phyloP scores from a whole-genome alignment of 2,329 filamentous ascomycete species.

The Venturia aucupariae region DNA sequence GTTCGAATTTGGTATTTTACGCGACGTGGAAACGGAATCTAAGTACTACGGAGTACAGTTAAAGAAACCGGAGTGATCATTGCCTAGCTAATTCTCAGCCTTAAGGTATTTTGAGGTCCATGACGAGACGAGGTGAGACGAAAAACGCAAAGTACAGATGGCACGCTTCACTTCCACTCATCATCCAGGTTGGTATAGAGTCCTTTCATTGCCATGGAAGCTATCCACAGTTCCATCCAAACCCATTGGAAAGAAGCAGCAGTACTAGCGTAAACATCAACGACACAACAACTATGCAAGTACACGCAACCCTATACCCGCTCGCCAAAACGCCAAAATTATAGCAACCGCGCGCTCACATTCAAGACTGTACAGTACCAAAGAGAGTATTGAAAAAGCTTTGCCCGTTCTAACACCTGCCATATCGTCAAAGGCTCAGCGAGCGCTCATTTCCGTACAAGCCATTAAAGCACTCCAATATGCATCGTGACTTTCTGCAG shows the following conservation, averaged over 20 bases:
- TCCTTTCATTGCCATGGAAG: background rate
- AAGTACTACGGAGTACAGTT: too few species aligned
- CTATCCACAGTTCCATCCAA: conserved; percentile 2
- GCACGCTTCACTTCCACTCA: background rate
- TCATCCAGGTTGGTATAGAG: background rate
- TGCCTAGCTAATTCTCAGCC: too few species aligned
- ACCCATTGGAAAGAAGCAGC: conserved; percentile 1
- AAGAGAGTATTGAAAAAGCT: conserved; percentile 7
- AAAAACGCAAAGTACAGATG: background rate
- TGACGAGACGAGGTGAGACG: background rate
- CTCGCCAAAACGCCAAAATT: conserved; percentile 3
- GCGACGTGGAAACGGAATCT: background rate
- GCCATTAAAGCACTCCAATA: conserved; percentile 7
- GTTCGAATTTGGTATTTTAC: background rate
- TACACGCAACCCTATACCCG: background rate
- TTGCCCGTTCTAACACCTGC: conserved; percentile 4
- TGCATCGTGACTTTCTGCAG: conserved; percentile 8
- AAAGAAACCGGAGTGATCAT: too few species aligned
- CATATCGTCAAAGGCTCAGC: conserved; percentile 7
- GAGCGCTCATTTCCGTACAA: background rate
- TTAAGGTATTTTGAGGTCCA: too few species aligned
- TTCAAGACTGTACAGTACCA: conserved; percentile 7
- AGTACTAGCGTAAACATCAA: background rate
- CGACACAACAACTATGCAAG: conserved; percentile 3
- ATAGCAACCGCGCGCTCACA: background rate